Base-by-base conservation (phyloP, 2,329 filamentous ascomycete species). In the Tolypocladium tropicale region DNA sequence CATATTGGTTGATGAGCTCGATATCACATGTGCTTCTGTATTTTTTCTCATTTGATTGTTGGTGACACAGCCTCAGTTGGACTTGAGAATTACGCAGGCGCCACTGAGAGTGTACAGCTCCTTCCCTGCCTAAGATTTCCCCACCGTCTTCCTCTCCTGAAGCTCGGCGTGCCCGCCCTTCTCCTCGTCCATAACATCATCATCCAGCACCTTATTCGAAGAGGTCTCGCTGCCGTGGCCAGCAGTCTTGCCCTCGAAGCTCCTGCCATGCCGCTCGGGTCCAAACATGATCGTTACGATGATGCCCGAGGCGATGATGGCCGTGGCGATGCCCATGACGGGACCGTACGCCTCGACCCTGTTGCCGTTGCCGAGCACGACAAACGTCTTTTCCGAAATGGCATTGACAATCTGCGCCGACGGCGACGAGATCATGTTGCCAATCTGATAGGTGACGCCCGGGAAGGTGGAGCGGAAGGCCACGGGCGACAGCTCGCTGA, bases 371-470 rank as follows among this genome's bases (percentile, higher is more conserved):
- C 67, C 65, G 43, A 78, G 75, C 0, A 70, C 81, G 50, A 90
- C 74, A 41, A 78, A 78, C 36, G 77, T 77, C 49, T 73, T 79
- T 64, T 91, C 86, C 1, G 88, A 78, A 53, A 91, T 78, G 14
- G 85, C 86, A 58, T 90, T 90, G 66, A 91, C 85, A 52, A 92
- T 91, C 68, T 91, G 88, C 0, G 88, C 84, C 0, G 82, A 85
- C 0, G 86, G 86, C 0, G 84, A 85, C 1, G 84, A 86, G 54
- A 88, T 84, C 78, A 89, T 85, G 74, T 89, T 90, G 7, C 86
- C 87, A 10, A 90, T 71, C 73, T 90, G 87, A 69, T 90, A 90
- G 0, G 84, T 84, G 53, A 87, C 78, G 48, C 86, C 87, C 0
- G 85, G 83, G 66, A 90, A 88, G 2, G 80, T 84, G 0, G 85